Evolutionary conservation across 2,329 filamentous ascomycete genomes (phyloP).

Genomic region (Dactylellina cionopaga): DNA sequence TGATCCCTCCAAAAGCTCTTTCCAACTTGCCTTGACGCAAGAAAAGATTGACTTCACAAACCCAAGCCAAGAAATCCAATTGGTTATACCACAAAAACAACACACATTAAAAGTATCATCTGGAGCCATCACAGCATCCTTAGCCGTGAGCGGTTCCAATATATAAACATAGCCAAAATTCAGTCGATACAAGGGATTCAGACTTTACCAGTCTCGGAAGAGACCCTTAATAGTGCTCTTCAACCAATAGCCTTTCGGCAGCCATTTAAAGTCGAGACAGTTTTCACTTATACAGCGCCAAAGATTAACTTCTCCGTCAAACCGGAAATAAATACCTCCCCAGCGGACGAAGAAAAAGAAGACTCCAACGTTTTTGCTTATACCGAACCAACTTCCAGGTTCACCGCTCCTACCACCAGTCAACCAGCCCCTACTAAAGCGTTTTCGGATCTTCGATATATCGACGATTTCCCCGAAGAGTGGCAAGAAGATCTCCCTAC

Average conservation of each 20-base stretch:
- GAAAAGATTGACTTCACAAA: background rate
- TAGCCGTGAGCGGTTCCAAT: constrained; percentile 48
- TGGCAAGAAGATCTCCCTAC: constrained; percentile 50
- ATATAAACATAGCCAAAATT: constrained; percentile 43
- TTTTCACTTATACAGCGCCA: constrained; percentile 44
- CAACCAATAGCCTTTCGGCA: constrained; percentile 43
- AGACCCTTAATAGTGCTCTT: constrained; percentile 37
- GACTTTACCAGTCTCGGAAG: constrained; percentile 47
- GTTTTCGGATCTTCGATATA: constrained; percentile 48
- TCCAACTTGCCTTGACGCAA: constrained; percentile 20
- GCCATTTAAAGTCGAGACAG: constrained; percentile 48
- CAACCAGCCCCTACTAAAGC: constrained; percentile 15
- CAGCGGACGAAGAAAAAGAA: constrained; percentile 17
- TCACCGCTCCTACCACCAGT: constrained; percentile 1
- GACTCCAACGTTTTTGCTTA: constrained; percentile 42
- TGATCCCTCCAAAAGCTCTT: constrained; percentile 3
- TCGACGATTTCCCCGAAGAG: constrained; percentile 46
- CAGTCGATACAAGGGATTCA: constrained; percentile 51
- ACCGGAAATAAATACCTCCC: constrained; percentile 19
- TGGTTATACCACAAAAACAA: constrained; percentile 51
- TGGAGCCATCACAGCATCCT: constrained; percentile 42
- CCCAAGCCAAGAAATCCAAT: background rate
- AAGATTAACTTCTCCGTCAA: constrained; percentile 41
- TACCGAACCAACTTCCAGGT: constrained; percentile 9
- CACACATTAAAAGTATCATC: constrained; percentile 8